Percentiles rank a stretch among this genome's conserved stretches.
These are phyloP conservation scores for Dalbergia cultrata DNA, from an alignment of 306 rosid genomes.

Conservation along the genomic window DNA sequence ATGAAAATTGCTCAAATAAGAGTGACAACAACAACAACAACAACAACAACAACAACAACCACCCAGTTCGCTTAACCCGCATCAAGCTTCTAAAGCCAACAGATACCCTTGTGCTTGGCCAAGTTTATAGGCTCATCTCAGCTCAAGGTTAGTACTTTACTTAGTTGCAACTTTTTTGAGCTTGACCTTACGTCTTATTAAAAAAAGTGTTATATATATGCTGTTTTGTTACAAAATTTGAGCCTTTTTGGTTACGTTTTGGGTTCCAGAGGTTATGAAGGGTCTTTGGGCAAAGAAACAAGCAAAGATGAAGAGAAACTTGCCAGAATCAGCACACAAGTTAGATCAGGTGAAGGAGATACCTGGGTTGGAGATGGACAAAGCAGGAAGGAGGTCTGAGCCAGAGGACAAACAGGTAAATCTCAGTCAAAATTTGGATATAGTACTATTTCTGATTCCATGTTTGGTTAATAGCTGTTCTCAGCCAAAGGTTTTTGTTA, in stretches of 20 bases:
- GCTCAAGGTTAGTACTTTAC: constrained; percentile 66
- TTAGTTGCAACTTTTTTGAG: constrained; percentile 34
- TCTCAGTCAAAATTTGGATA: constrained; percentile 27
- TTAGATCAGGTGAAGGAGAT: constrained; percentile 58
- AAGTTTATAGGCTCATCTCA: constrained; percentile 90
- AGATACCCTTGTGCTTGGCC: constrained; percentile 91
- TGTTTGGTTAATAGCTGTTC: constrained; percentile 10
- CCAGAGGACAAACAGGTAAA: constrained; percentile 69
- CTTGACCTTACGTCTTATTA: background rate
- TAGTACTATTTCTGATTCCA: constrained; percentile 6
- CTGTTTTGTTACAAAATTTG: background rate
- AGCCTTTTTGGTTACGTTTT: constrained; percentile 36
- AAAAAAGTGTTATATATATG: constrained; percentile 25
- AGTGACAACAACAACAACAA: constrained; percentile 12
- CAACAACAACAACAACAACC: constrained; percentile 32
- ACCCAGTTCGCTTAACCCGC: constrained; percentile 82
- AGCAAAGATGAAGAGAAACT: constrained; percentile 74
- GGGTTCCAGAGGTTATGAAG: constrained; percentile 79
- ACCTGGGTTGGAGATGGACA: constrained; percentile 39
- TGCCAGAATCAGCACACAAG: constrained; percentile 59
- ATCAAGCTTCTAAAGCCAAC: constrained; percentile 95
- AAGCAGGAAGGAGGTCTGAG: constrained; percentile 58
- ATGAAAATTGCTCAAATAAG: constrained; percentile 40
- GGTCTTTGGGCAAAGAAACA: constrained; percentile 89
- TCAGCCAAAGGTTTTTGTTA: background rate